Evolutionary conservation across 345 rosid genomes (phyloP).

Genomic region (Heritiera littoralis): DNA sequence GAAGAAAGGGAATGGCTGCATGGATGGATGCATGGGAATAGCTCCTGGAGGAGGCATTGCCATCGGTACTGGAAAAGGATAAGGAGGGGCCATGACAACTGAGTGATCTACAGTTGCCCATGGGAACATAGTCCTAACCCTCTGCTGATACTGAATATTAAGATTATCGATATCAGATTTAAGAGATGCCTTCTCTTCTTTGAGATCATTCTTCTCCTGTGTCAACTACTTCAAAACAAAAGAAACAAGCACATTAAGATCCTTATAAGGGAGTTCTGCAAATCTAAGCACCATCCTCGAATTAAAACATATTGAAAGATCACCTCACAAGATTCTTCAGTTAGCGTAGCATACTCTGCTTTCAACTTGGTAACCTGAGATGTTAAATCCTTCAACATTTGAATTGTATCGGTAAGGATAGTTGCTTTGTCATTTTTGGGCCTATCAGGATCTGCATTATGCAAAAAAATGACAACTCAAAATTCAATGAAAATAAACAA

Average conservation of each 20-base stretch:
- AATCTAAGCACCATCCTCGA: background rate
- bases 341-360: constrained; percentile 57
- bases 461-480: background rate
- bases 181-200: constrained; percentile 82
- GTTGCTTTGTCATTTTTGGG: constrained; percentile 92
- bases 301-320: constrained; percentile 11
- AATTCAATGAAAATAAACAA: background rate
- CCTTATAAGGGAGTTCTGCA: background rate
- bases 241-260: background rate
- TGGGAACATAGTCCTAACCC: constrained; percentile 61
- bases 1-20: constrained; percentile 73
- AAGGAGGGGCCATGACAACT: constrained; percentile 71
- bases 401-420: constrained; percentile 75
- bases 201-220: constrained; percentile 81
- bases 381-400: constrained; percentile 78
- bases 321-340: constrained; percentile 95
- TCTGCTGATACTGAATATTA: constrained; percentile 74
- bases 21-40: constrained; percentile 78
- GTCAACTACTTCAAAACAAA: constrained; percentile 51
- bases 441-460: constrained; percentile 73
- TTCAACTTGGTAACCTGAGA: constrained; percentile 77
- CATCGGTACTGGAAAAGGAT: constrained; percentile 72
- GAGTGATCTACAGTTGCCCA: constrained; percentile 76
- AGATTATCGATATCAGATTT: constrained; percentile 77
- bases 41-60: constrained; percentile 68